Conservation (phyloP, 495 filamentous ascomycete species). For the Talaromyces adpressus region DNA sequence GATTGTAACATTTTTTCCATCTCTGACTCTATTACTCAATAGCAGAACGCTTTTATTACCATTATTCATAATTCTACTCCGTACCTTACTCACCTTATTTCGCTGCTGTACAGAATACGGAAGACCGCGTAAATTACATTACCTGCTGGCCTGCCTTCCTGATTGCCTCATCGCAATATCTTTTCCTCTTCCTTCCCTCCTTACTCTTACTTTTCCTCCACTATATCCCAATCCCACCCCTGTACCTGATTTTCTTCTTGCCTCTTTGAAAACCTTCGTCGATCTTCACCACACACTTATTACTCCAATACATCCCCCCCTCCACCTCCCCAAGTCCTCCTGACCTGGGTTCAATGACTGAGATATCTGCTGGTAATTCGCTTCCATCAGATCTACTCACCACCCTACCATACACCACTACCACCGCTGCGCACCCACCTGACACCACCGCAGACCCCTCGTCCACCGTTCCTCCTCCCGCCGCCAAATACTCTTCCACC, state of each 20-base stretch:
- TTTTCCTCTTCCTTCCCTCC: conserved; percentile 13
- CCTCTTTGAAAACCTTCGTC: conserved; percentile 17
- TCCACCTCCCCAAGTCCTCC: conserved; percentile 6
- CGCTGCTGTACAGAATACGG: not conserved
- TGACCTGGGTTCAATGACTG: conserved; percentile 11
- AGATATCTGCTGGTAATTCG: conserved; percentile 9
- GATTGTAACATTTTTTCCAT: not conserved
- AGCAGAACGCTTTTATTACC: not conserved
- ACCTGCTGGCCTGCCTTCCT: not conserved
- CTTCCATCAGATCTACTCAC: conserved; percentile 3
- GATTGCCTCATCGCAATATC: conserved; percentile 9
- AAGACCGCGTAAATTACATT: not conserved
- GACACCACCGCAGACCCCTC: not conserved
- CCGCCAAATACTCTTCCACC: not conserved
- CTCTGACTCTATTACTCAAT: not conserved
- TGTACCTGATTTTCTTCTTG: conserved; percentile 10
- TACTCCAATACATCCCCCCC: conserved; percentile 6
- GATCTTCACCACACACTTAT: conserved; percentile 13
- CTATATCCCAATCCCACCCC: not conserved
- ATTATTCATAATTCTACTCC: not conserved
- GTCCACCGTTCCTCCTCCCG: not conserved
- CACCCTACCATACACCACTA: conserved; percentile 1
- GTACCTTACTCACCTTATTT: not conserved
- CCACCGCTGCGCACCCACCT: not conserved
- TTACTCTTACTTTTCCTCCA: conserved; percentile 14